Evolutionary conservation across 352 stramenopile genomes (phyloP).

Genomic region (Phytophthora constricta): DNA sequence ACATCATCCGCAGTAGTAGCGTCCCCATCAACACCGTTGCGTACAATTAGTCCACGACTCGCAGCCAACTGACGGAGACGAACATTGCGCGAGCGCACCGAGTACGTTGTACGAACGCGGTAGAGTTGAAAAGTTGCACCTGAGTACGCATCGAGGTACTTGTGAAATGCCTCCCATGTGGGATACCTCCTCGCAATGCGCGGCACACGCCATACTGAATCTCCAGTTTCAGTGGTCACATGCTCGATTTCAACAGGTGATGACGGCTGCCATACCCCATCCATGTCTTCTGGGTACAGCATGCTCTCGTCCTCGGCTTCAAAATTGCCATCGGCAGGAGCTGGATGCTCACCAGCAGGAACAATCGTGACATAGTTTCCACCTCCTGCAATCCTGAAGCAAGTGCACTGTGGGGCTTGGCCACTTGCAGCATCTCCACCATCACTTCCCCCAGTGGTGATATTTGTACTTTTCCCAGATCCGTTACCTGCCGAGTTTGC

Average conservation of each 20-base stretch:
- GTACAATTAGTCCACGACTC: conserved; percentile 41
- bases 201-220: conserved; percentile 53
- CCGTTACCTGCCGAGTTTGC: conserved; percentile 12
- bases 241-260: conserved; percentile 31
- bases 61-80: conserved; percentile 60
- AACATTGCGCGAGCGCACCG: conserved; percentile 63
- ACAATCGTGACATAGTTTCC: conserved; percentile 38
- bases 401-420: conserved; percentile 34
- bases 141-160: conserved; percentile 68
- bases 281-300: conserved; percentile 37
- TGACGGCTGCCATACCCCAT: conserved; percentile 39
- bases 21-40: conserved; percentile 16
- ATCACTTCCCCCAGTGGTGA: conserved; percentile 1
- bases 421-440: not conserved
- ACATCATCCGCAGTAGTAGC: not conserved
- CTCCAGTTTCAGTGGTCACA: conserved; percentile 34
- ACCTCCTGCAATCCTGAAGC: conserved; percentile 38
- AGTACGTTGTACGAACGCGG: conserved; percentile 79
- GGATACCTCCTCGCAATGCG: conserved; percentile 54
- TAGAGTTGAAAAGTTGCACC: conserved; percentile 71
- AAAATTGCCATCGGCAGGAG: conserved; percentile 16
- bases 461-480: not conserved
- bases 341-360: conserved; percentile 24
- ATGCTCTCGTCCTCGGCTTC: conserved; percentile 28
- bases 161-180: conserved; percentile 65